These are phyloP conservation scores for Nemophila menziesii DNA, from an alignment of 257 asterid species.

Conservation along the genomic window DNA sequence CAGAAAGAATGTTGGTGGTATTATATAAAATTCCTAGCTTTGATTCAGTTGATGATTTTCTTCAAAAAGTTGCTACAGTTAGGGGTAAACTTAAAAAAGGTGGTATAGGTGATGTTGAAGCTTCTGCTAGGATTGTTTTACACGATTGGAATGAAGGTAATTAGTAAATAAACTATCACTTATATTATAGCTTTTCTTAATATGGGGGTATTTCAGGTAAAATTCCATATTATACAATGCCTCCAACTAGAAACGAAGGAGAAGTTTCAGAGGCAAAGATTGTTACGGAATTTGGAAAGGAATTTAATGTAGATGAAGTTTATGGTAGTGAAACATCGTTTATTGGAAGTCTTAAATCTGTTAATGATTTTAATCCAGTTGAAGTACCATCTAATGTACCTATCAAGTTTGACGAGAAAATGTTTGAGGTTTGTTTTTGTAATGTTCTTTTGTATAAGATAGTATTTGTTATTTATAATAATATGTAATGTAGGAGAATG, in stretches of 20 bases:
- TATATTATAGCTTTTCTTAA: background rate
- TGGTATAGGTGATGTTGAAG: slow-evolving; percentile 66
- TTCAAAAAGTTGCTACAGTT: slow-evolving; percentile 68
- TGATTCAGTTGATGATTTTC: slow-evolving; percentile 77
- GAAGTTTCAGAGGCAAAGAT: slow-evolving; percentile 64
- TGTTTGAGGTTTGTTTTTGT: slow-evolving; percentile 77
- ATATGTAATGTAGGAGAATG: slow-evolving; percentile 34
- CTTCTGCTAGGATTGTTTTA: slow-evolving; percentile 84
- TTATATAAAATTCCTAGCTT: slow-evolving; percentile 66
- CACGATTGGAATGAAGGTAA: slow-evolving; percentile 95
- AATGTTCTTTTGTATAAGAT: too few species aligned
- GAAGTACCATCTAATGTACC: slow-evolving; percentile 70
- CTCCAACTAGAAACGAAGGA: slow-evolving; percentile 56
- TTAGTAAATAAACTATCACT: background rate
- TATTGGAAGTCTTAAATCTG: slow-evolving; percentile 94
- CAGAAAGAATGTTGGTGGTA: slow-evolving; percentile 47
- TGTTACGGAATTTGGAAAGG: slow-evolving; percentile 70
- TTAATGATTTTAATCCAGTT: slow-evolving; percentile 53
- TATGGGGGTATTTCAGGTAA: slow-evolving; percentile 45
- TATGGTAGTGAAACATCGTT: slow-evolving; percentile 75
- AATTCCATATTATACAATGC: slow-evolving; percentile 92
- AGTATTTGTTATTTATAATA: background rate
- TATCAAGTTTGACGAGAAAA: slow-evolving; percentile 43
- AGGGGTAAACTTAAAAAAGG: slow-evolving; percentile 93
- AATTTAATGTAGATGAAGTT: slow-evolving; percentile 67